Evolutionary conservation across 768 basidiomycete genomes (phyloP), one percentile per base, ranked within the genome.

Genomic region (Galerina sulciceps): DNA sequence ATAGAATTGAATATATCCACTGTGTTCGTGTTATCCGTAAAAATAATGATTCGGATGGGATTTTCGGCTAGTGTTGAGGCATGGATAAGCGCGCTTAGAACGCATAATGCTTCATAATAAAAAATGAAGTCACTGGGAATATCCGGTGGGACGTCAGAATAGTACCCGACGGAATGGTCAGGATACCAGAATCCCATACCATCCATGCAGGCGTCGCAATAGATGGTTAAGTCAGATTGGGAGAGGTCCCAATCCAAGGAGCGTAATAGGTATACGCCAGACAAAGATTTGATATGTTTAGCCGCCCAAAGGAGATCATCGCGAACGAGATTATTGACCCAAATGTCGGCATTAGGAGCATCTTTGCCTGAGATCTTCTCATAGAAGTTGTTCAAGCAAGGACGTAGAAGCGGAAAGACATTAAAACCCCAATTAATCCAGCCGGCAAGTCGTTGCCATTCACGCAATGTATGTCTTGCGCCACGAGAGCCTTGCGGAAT

Each of bases 381-480:
- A 57, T 81, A 82, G 0, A 80, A 2, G 0, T 64, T 57, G 13
- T 55, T 72, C 0, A 83, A 64, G 0, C 61, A 67, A 0, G 79
- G 80, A 0, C 67, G 62, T 0, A 82, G 64, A 0, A 73, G 56
- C 0, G 79, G 79, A 45, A 65, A 78, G 2, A 73, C 73, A 49
- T 81, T 81, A 18, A 81, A 64, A 0, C 64, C 56, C 78, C 78
- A 81, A 47, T 80, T 80, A 13, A 71, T 17, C 73, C 72, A 79
- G 0, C 76, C 79, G 0, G 69, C 69, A 0, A 80, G 3, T 4
- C 41, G 35, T n/a, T 67, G 61, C 49, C 64, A 78, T 8, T 67
- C 48, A 42, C 42, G 35, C 45, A 56, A 38, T 10, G n/a, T n/a
- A 15, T 13, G 53, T 5, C 17, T 14, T 9, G 42, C 31, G 14